Conservation (phyloP, 2,329 filamentous ascomycete species). For the Aspergillus sp. region DNA sequence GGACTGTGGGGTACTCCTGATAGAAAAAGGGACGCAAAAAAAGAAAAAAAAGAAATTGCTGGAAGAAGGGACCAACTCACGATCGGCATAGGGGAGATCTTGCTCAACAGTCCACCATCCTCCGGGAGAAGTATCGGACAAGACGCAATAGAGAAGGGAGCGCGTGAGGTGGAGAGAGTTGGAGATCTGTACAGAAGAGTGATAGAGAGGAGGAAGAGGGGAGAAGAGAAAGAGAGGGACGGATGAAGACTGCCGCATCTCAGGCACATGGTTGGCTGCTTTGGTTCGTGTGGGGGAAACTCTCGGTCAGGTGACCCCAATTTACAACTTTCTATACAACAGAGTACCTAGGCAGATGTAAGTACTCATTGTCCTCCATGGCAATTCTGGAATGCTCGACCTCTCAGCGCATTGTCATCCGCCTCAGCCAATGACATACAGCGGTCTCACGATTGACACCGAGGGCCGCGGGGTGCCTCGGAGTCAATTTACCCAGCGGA, state of each 20-base stretch:
- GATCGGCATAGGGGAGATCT: conserved; percentile 26
- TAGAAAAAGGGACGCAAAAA: conserved; percentile 1
- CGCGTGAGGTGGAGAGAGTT: conserved; percentile 3
- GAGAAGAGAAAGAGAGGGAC: conserved; percentile 5
- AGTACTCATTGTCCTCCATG: conserved; percentile 11
- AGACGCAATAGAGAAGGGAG: neutral
- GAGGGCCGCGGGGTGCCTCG: neutral
- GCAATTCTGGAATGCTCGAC: neutral
- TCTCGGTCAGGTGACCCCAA: conserved; percentile 27
- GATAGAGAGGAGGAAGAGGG: conserved; percentile 11
- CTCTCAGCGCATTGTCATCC: neutral
- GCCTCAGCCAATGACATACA: neutral
- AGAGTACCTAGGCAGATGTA: too few species aligned
- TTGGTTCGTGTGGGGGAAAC: conserved; percentile 8
- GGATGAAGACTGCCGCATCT: conserved; percentile 6
- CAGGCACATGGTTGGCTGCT: conserved; percentile 5
- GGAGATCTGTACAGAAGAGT: conserved; percentile 8
- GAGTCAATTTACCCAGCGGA: neutral
- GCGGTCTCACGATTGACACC: neutral
- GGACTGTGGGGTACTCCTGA: conserved; percentile 1
- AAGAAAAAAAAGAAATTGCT: conserved; percentile 11
- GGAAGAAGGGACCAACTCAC: conserved; percentile 28
- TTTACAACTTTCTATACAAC: too few species aligned
- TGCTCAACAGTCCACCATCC: conserved; percentile 13
- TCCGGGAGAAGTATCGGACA: neutral